Base-by-base conservation (phyloP, 441 rosid genomes). In the Brassica hybrid region DNA sequence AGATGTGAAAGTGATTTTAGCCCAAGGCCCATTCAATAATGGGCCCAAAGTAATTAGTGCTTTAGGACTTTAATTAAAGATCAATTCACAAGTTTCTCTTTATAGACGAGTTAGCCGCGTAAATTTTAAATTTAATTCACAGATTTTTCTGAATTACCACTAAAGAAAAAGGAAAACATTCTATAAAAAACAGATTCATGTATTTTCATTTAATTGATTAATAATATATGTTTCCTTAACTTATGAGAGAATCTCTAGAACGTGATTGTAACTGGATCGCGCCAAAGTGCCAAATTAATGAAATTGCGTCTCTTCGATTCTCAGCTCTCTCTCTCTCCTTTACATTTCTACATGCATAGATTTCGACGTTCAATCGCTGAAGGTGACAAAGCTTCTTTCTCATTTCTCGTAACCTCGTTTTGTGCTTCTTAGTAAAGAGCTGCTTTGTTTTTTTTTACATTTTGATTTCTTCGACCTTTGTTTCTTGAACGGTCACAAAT, bases 281-380 rank as follows among this genome's bases (percentile, higher is more conserved):
- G 16, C 5, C 52, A 45, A 12, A 45, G 52, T 45, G 16, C 52
- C 52, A 45, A 61, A 34, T 16, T 34, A 11, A 36, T 64, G 52
- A 45, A 45, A 45, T 64, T 64, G 14, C 27, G 27, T 64, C 48
- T 34, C 48, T 63, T 34, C 67, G 13, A 16, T 21, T 7, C 36
- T 66, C 36, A 7, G 9, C n/a, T 43, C 50, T 32, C 38, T 34
- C 57, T n/a, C 17, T 62, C 67, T 63, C 27, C 16, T 59, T 23
- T 4, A 19, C 38, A 32, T 60, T 30, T 36, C 43, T n/a, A 13
- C 7, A 68, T 54, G 80, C 59, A 69, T 63, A 36, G 14, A 38
- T 63, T 16, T 36, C 75, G 43, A 32, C 71, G 16, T 64, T 63
- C 75, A 17, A 38, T 45, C 52, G 5, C 16, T 45, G 6, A 45